These are phyloP conservation scores for Buddleja alternifolia DNA, from an alignment of 257 asterid genomes.

Conservation along the genomic window DNA sequence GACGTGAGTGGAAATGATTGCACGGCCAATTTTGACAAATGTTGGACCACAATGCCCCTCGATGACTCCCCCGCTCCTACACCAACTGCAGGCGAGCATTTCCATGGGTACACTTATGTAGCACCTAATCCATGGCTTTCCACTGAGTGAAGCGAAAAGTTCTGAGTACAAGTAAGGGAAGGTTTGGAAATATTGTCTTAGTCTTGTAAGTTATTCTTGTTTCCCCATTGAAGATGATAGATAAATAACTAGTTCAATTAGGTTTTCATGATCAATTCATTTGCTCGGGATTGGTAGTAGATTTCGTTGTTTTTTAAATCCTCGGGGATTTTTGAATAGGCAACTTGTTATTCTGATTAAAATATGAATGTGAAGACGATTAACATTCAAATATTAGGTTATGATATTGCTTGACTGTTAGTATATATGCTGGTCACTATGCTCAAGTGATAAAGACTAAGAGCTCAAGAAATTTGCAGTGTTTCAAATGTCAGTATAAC, in stretches of 20 bases:
- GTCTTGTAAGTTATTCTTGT: constrained; percentile 16
- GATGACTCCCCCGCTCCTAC: constrained; percentile 94
- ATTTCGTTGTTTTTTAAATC: neutral
- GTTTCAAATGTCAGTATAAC: no score
- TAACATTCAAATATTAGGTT: neutral
- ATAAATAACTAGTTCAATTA: neutral
- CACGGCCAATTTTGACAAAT: constrained; percentile 86
- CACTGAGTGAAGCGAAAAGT: no score
- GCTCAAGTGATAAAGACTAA: no score
- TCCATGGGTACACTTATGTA: constrained; percentile 83
- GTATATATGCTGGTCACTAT: neutral
- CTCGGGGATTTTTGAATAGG: neutral
- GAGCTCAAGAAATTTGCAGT: no score
- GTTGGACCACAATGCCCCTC: constrained; percentile 90
- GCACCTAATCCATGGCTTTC: constrained; percentile 91
- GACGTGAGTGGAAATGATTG: constrained; percentile 79
- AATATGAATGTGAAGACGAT: neutral
- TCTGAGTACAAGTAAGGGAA: no score
- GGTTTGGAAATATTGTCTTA: neutral
- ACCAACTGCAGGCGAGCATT: constrained; percentile 83
- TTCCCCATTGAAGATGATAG: neutral
- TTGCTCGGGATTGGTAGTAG: neutral
- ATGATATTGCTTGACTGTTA: neutral
- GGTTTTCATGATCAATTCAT: neutral
- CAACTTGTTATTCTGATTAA: neutral